Conservation (phyloP, 106 monocot species). For the Agapanthus africanus region DNA sequence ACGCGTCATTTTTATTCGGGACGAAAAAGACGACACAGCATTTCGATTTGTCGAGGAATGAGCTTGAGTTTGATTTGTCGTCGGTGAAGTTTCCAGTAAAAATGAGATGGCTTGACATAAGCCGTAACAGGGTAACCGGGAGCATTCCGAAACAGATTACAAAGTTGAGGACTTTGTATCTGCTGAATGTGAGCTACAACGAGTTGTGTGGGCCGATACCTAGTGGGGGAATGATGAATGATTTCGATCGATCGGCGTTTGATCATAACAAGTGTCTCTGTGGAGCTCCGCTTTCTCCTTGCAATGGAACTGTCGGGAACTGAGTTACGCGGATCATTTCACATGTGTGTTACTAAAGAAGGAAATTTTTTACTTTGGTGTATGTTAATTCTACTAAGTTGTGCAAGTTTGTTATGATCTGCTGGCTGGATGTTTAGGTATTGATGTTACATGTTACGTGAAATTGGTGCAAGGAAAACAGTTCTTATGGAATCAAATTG, state of each 20-base stretch:
- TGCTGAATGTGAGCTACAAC: constrained; percentile 47
- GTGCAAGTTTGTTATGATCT: too few relatives aligned
- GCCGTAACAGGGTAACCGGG: constrained; percentile 9
- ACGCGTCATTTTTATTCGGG: constrained; percentile 41
- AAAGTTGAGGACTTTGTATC: neutral
- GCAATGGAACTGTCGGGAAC: too few relatives aligned
- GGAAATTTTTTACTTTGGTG: too few relatives aligned
- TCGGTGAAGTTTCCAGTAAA: constrained; percentile 23
- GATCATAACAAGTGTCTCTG: constrained; percentile 54
- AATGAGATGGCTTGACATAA: constrained; percentile 10
- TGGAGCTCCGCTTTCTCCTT: constrained; percentile 29
- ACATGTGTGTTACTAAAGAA: too few relatives aligned
- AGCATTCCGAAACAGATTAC: constrained; percentile 8
- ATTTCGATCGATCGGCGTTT: constrained; percentile 21
- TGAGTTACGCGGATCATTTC: too few relatives aligned
- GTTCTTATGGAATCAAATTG: too few relatives aligned
- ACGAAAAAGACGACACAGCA: constrained; percentile 10
- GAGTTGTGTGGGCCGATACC: constrained; percentile 46
- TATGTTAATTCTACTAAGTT: too few relatives aligned
- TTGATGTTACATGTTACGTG: too few relatives aligned
- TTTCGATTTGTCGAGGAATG: constrained; percentile 33
- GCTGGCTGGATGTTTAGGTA: too few relatives aligned
- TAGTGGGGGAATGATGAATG: constrained; percentile 9
- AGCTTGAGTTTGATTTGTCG: constrained; percentile 41
- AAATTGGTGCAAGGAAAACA: too few relatives aligned